Evolutionary conservation across 306 rosid genomes (phyloP), one percentile per base, ranked within the genome.

Genomic region (Trichosanthes truncata): DNA sequence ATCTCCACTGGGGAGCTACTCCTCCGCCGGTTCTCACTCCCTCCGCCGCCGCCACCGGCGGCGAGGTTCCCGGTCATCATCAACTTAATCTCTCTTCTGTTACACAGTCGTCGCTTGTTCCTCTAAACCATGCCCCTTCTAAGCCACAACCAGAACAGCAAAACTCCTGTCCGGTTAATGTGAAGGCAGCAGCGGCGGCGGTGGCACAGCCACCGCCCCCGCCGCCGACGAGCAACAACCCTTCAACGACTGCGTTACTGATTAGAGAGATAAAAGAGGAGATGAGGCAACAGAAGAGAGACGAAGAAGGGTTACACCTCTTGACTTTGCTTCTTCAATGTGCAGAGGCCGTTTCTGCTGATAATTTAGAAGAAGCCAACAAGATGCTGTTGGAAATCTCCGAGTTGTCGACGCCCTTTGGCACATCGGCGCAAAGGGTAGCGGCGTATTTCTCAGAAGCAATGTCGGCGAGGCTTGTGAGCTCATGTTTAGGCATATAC

Each of bases 381-480:
- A 89, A 86, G 78, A 95, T 90, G 87, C 59, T 95, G 4, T 88
- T 91, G 0, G 98, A 95, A 72, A 95, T 95, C 43, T 91, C 99
- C 0, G 97, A 95, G 71, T 88, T 95, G 0, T 91, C 97, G 1
- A 95, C 97, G 0, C 98, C 99, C 0, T 95, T 84, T n/a, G 99
- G 99, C 0, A 95, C 98, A 11, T 89, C 99, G 8, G 98, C 99
- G 9, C 99, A 95, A 62, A 84, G 99, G 11, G 99, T 95, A 20
- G 99, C 99, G 3, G 97, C 99, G 0, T 95, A 95, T 62, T 95
- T 95, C 91, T 95, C 99, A 0, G 96, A 95, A 78, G 99, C 99
- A 3, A 95, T 95, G 85, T 95, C 99, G 4, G 99, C 99, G 0
- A 87, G 99, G 76, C 85, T 95, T 8, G 97, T 95, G 59, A 90